These are phyloP conservation scores for Fusarium domesticum DNA, from an alignment of 2,329 filamentous ascomycete species.

Conservation along the genomic window DNA sequence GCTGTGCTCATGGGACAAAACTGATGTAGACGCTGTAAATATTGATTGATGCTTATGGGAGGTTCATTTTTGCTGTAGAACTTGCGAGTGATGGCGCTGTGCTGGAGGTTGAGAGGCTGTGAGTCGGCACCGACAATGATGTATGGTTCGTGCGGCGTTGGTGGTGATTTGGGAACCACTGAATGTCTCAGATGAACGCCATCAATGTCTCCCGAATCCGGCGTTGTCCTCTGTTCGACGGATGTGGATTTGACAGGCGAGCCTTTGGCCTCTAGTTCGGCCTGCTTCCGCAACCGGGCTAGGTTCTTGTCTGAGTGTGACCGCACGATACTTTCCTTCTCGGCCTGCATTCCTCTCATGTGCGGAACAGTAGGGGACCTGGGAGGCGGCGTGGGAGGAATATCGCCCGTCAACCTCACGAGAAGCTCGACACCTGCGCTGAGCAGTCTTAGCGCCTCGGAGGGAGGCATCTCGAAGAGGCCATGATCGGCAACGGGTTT, in stretches of 20 bases:
- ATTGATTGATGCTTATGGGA: constrained; percentile 77
- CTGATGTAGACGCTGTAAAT: constrained; percentile 79
- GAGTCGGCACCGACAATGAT: constrained; percentile 65
- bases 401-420: constrained; percentile 70
- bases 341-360: constrained; percentile 60
- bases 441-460: constrained; percentile 77
- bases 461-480: constrained; percentile 68
- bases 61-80: constrained; percentile 91
- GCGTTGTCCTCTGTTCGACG: not conserved
- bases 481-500: constrained; percentile 50
- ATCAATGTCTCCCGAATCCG: constrained; percentile 43
- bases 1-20: constrained; percentile 93
- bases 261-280: constrained; percentile 32
- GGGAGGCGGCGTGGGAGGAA: constrained; percentile 75
- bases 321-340: constrained; percentile 59
- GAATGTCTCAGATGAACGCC: constrained; percentile 51
- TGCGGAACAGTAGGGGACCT: constrained; percentile 62
- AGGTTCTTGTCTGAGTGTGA: constrained; percentile 56
- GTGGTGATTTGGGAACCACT: constrained; percentile 25
- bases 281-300: constrained; percentile 42
- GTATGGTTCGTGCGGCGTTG: constrained; percentile 46
- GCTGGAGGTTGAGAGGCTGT: constrained; percentile 72
- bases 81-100: constrained; percentile 81
- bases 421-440: constrained; percentile 68
- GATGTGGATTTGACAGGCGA: constrained; percentile 17